Base-by-base conservation (phyloP, 1,284 basidiomycete species). In the Flammula alnicola region DNA sequence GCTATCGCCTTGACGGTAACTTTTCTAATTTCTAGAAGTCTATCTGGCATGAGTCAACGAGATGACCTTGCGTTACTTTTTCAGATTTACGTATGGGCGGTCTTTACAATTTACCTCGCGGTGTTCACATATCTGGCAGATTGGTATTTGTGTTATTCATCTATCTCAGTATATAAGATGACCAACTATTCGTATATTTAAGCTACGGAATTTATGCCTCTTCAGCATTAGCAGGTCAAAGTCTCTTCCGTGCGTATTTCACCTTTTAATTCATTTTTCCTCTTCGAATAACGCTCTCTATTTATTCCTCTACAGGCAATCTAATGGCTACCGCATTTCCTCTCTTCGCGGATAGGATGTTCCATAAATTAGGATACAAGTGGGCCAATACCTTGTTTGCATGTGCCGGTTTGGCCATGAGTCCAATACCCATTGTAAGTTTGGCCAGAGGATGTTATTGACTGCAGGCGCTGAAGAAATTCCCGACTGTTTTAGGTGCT, bases 171-270 rank as follows among this genome's bases (percentile, higher is more conserved):
- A n/a, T 36, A 19, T 31, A 8, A 7, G 10, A 22, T 20, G n/a
- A n/a, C 5, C 16, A 36, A 36, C 5, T 3, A 20, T 36, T 4
- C 27, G 1, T 33, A 35, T 25, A 17, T 12, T 16, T 9, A 36
- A 83, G 80, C 56, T 84, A 85, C 49, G 80, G 80, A 0, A 72
- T 78, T 1, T 89, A 83, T 53, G 87, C 86, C 6, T 86, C 83
- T 0, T 86, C 84, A 1, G 86, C 86, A 1, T 68, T 88, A 26
- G 86, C 87, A 1, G 87, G 84, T 0, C 87, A 88, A 64, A 85
- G 80, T 63, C 68, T 88, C 22, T 79, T 75, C 53, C 76, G 86
- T 79, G 69, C 60, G 75, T 52, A 19, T 33, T 11, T 23, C 20
- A 5, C 17, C 8, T 29, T 1, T 32, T 14, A 17, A 5, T 10